Evolutionary conservation across 768 basidiomycete species (phyloP).

Genomic region (Roridomyces roridus): DNA sequence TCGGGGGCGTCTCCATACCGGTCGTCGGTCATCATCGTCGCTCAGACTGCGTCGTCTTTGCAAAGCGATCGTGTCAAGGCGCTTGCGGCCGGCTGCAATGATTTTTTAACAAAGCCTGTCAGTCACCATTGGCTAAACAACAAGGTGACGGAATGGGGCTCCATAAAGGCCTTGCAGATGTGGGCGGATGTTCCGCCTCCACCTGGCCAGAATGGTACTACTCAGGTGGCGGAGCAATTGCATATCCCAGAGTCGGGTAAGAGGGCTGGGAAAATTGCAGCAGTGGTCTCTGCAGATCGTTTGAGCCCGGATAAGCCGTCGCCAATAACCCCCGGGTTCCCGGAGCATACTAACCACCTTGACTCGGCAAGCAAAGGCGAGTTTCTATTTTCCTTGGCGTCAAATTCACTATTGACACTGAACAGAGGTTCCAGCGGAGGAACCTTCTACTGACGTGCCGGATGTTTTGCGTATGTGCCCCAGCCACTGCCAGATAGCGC

Average conservation of each 20-base stretch:
- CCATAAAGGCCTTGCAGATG: slow-evolving; percentile 93
- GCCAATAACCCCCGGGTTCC: slow-evolving; percentile 16
- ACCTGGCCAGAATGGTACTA: slow-evolving; percentile 42
- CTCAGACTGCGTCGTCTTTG: slow-evolving; percentile 96
- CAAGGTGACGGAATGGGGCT: slow-evolving; percentile 99
- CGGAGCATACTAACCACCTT: slow-evolving; percentile 17
- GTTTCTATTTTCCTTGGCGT: neutral
- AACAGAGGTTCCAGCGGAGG: slow-evolving; percentile 3
- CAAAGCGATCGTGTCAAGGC: slow-evolving; percentile 95
- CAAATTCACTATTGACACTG: neutral
- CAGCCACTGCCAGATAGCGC: neutral
- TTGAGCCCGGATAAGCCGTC: slow-evolving; percentile 19
- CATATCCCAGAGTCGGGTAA: slow-evolving; percentile 47
- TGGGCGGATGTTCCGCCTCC: slow-evolving; percentile 85
- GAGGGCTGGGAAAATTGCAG: slow-evolving; percentile 24
- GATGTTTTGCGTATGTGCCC: slow-evolving; percentile 14
- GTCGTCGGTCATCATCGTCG: slow-evolving; percentile 97
- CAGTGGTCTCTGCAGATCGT: slow-evolving; percentile 26
- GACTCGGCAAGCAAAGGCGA: slow-evolving; percentile 15
- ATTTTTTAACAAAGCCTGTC: slow-evolving; percentile 98
- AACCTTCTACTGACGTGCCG: slow-evolving; percentile 1
- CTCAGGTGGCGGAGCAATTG: slow-evolving; percentile 51
- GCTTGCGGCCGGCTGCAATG: slow-evolving; percentile 98
- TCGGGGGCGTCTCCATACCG: slow-evolving; percentile 71
- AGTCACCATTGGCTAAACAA: slow-evolving; percentile 94